Evolutionary conservation across 257 asterid species (phyloP), one percentile per base, ranked within the genome.

Genomic region (Lycium ferocissimum): DNA sequence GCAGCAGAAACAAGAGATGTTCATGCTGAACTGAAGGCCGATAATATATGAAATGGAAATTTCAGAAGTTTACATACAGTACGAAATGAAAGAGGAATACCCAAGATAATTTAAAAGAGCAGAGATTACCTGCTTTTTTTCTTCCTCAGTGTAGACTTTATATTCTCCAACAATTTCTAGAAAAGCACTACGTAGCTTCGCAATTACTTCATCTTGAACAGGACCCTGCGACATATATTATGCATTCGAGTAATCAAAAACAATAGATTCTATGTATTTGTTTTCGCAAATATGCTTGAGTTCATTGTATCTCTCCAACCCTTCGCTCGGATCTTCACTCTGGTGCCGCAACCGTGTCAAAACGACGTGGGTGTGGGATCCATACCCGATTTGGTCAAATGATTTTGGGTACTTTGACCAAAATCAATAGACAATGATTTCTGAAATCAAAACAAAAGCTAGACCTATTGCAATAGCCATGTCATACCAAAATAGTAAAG

Each of bases 141-240:
- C 99, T 88, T 90, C 97, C 87, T 92, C 97, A 0, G 98, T 90
- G 90, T 92, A 94, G 80, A 89, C 91, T 88, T 93, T 97, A 87
- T 91, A 97, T 87, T 97, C 99, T 87, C 88, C 92, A 54, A 90
- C 95, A 90, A 95, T 95, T 84, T 92, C 97, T 79, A 94, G 91
- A 89, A 94, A 97, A 86, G 97, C 96, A 80, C 81, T 88, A 66
- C 98, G 99, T 80, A 97, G 92, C 89, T 92, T 91, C 66, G 95
- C 91, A 73, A 93, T 92, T 71, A 94, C 98, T 84, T 94, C 98
- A 88, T 97, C 99, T 89, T 92, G 94, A 83, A 92, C 97, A 71
- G 99, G 99, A 83, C 99, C 98, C 99, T 97, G 88, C 71, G 65
- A 83, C 57, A 83, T 53, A 51, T 67, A 49, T 69, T 43, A 10